Percentiles rank a stretch among this genome's conserved stretches.
These are phyloP conservation scores for Colletotrichum aenigma DNA, from an alignment of 2,329 filamentous ascomycete genomes.

Conservation along the genomic window DNA sequence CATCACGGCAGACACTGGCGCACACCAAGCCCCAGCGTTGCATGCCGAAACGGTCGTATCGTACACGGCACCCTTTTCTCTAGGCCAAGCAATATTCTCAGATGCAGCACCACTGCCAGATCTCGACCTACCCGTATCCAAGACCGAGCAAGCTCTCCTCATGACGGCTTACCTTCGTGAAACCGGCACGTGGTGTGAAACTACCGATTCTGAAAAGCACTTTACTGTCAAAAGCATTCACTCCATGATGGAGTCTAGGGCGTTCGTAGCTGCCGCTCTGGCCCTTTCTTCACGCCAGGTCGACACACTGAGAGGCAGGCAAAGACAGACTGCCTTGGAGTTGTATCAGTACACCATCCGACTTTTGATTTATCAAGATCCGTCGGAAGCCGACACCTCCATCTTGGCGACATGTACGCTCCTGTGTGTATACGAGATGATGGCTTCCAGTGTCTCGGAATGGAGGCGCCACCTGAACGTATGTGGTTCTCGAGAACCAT, in stretches of 20 bases:
- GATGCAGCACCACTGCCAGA: not conserved
- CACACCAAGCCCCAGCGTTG: not conserved
- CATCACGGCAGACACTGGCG: not conserved
- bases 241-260: constrained; percentile 8
- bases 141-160: not conserved
- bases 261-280: constrained; percentile 8
- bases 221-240: constrained; percentile 3
- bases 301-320: not conserved
- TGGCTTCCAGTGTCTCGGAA: constrained; percentile 12
- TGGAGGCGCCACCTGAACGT: constrained; percentile 17
- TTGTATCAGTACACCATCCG: constrained; percentile 17
- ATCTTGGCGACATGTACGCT: constrained; percentile 13
- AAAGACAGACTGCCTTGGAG: constrained; percentile 2
- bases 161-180: not conserved
- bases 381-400: not conserved
- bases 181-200: constrained; percentile 14
- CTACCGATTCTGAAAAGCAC: constrained; percentile 10
- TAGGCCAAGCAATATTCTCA: not conserved
- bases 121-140: not conserved
- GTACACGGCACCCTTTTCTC: not conserved
- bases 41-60: not conserved
- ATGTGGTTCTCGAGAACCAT: not conserved
- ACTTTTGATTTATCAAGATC: constrained; percentile 8
- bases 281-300: constrained; percentile 9
- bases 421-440: constrained; percentile 20